Conservation (phyloP, 192 early-diverging fungal species). For the Glomus cerebriforme region DNA sequence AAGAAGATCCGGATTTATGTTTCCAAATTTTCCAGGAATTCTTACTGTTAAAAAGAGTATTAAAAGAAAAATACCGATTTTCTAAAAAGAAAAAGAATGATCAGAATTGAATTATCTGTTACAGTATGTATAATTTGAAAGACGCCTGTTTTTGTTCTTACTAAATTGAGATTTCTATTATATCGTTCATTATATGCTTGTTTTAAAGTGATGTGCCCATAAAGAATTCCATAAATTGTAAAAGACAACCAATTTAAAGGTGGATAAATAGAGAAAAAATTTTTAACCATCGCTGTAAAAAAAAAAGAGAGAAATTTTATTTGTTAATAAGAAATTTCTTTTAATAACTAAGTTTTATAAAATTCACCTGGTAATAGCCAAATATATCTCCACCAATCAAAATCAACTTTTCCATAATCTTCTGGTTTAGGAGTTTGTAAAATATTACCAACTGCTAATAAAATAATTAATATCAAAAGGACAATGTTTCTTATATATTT, state of each 20-base stretch:
- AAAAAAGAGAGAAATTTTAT: not conserved
- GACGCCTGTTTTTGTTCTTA: not conserved
- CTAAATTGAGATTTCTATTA: not conserved
- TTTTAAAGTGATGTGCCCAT: not conserved
- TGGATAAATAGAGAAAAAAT: not conserved
- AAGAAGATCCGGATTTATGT: constrained; percentile 1
- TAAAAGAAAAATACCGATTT: not conserved
- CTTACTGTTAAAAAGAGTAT: not conserved
- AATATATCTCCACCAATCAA: not conserved
- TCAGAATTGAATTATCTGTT: no score
- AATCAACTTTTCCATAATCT: not conserved
- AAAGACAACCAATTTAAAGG: constrained; percentile 2
- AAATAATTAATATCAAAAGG: not conserved
- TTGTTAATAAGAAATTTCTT: not conserved
- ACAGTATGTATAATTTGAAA: no score
- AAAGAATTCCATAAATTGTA: not conserved
- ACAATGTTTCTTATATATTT: not conserved
- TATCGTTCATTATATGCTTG: not conserved
- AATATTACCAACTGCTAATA: not conserved
- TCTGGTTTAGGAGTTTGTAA: not conserved
- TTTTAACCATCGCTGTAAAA: not conserved
- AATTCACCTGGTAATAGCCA: not conserved
- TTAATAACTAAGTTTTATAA: not conserved
- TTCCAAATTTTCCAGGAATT: constrained; percentile 15
- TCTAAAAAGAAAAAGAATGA: not conserved